These are phyloP conservation scores for Malus sieversii DNA, from an alignment of 306 rosid genomes.

Conservation along the genomic window DNA sequence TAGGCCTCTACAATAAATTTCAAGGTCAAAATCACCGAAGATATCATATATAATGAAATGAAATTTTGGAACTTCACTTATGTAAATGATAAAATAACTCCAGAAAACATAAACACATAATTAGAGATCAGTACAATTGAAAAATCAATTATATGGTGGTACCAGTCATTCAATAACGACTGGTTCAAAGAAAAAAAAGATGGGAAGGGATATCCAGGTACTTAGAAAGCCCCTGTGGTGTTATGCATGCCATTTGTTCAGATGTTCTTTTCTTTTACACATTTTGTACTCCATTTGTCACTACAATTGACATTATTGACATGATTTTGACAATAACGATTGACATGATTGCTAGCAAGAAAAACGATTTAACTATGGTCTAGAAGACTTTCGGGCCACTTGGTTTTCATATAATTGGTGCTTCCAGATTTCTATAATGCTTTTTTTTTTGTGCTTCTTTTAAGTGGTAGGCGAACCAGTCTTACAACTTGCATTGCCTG, in stretches of 20 bases:
- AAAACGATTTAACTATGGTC: background rate
- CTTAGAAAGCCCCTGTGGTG: background rate
- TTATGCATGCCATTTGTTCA: background rate
- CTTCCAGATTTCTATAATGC: background rate
- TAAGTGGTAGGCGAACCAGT: background rate
- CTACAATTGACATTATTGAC: no score
- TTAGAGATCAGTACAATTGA: background rate
- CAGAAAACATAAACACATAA: background rate
- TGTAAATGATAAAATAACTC: background rate
- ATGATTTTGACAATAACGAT: background rate
- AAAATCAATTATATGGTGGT: background rate
- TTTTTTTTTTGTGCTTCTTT: background rate
- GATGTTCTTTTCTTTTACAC: no score
- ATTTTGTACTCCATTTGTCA: no score
- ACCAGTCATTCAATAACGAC: background rate
- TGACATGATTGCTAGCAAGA: background rate
- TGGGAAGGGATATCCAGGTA: background rate
- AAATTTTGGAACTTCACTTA: background rate
- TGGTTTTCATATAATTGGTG: background rate
- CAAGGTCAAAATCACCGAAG: slow-evolving; percentile 2
- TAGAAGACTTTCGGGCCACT: background rate
- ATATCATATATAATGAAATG: background rate
- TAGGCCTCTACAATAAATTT: slow-evolving; percentile 53
- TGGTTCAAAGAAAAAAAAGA: background rate
- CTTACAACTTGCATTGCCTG: background rate